Conservation (phyloP, 140 eudicot genomes). For the Bidens hawaiensis region DNA sequence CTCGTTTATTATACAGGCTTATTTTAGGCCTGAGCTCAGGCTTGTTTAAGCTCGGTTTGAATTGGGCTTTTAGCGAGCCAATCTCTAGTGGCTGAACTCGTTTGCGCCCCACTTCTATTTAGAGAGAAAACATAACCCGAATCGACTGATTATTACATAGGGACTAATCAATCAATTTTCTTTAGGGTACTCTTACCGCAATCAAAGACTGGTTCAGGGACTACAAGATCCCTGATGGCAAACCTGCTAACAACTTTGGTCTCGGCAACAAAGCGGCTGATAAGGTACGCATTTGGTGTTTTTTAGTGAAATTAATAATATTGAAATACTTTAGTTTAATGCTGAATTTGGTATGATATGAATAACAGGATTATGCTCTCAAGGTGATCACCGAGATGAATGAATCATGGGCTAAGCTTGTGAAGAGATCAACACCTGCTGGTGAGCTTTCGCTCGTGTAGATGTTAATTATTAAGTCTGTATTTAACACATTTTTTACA, state of each 20-base stretch:
- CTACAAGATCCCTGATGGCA: slow-evolving; percentile 98
- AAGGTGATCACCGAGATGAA: slow-evolving; percentile 83
- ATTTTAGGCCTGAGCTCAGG: not conserved
- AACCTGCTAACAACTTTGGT: slow-evolving; percentile 46
- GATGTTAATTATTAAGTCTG: slow-evolving; percentile 8
- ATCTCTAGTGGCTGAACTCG: not conserved
- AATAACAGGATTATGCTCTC: slow-evolving; percentile 79
- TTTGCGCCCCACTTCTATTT: not conserved
- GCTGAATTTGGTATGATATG: not conserved
- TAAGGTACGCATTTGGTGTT: not conserved
- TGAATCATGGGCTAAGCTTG: slow-evolving; percentile 94
- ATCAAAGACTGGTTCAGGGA: slow-evolving; percentile 99
- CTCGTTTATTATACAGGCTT: not conserved
- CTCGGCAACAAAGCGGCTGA: no score
- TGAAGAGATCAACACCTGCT: slow-evolving; percentile 78
- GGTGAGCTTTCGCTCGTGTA: slow-evolving; percentile 86
- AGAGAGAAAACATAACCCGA: not conserved
- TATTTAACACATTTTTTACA: slow-evolving; percentile 18
- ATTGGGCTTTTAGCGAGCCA: not conserved
- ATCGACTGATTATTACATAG: not conserved
- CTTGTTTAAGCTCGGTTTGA: not conserved
- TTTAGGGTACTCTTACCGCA: slow-evolving; percentile 91
- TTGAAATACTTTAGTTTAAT: not conserved
- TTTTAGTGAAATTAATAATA: not conserved
- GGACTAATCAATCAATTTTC: slow-evolving; percentile 13